Evolutionary conservation across 176 grass and related monocot genomes (phyloP).

Genomic region (Canna indica): DNA sequence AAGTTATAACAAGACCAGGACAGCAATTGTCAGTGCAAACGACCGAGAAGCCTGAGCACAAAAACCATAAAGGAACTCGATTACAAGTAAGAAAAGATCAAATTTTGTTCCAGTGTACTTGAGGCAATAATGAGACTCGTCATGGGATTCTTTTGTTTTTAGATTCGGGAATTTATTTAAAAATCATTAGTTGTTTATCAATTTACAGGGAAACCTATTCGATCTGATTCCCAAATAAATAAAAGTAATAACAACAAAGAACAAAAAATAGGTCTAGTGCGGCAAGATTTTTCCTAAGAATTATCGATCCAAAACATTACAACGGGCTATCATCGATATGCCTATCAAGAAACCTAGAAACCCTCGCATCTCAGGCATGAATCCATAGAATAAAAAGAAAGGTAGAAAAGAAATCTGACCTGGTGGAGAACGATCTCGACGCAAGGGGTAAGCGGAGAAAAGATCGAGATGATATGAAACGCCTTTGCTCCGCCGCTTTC

Average conservation of each 20-base stretch:
- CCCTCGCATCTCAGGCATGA: no score
- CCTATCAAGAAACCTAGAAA: not conserved
- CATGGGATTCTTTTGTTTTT: no score
- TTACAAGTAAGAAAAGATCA: not conserved
- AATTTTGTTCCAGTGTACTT: not conserved
- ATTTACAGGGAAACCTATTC: not conserved
- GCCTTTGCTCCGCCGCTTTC: not conserved
- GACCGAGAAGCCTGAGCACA: not conserved
- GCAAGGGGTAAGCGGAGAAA: no score
- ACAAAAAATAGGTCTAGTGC: not conserved
- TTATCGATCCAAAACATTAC: no score
- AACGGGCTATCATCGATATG: not conserved
- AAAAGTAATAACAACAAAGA: not conserved
- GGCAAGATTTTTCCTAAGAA: no score
- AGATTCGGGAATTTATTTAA: no score
- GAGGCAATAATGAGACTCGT: no score
- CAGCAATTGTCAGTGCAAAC: not conserved
- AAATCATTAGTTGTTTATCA: no score
- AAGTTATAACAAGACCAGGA: no score
- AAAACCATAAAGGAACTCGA: not conserved
- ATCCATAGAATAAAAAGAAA: no score
- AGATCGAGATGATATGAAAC: no score
- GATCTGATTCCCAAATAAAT: not conserved
- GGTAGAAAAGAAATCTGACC: not conserved
- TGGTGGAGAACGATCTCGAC: not conserved